Base-by-base conservation (phyloP, 2,329 filamentous ascomycete species). In the Pseudonectria buxi region DNA sequence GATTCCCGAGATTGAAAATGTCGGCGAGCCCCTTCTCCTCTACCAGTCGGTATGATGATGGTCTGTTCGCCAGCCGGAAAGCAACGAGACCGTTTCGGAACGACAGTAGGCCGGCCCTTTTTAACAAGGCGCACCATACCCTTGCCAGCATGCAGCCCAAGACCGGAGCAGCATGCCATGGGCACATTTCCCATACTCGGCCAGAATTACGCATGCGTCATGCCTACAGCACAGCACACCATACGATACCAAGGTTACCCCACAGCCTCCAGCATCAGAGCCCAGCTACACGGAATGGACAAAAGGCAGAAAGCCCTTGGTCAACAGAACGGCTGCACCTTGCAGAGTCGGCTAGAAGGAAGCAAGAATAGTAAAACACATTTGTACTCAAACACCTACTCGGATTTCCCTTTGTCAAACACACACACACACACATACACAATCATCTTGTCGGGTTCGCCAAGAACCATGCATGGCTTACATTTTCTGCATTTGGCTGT, bases 1-100 rank as follows among this genome's bases (percentile, higher is more conserved):
- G 22, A 96, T 98, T 57, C 92, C 92, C 31, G 92, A 98, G 65
- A 96, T 98, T 63, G 90, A 95, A 66, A 94, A 96, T 61, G 83
- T 95, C 38, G 92, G 92, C 64, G 92, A 98, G 65, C 92, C 92
- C 14, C 72, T 98, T 33, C 74, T 98, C 30, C 76, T 98, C 46
- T 98, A 98, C 59, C 85, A 89, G 62, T 80, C 77, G 32, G 61
- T 63, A 36, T 64, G 50, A 60, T 41, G 22, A 16, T 24, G 16
- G 4, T 6, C 13, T 7, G 22, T 15, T 33, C 18, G 18, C 9
- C 18, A 22, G 9, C 9, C 18, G 5, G 5, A 9, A 22, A 22
- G 18, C 9, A 9, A 22, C 9, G 5, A 9, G 18, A 22, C 18
- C 9, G 9, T 22, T 9, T 22, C 18, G 18, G 18, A 9, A 22